Evolutionary conservation across 345 rosid genomes (phyloP).

Genomic region (Populus ilicifolia): DNA sequence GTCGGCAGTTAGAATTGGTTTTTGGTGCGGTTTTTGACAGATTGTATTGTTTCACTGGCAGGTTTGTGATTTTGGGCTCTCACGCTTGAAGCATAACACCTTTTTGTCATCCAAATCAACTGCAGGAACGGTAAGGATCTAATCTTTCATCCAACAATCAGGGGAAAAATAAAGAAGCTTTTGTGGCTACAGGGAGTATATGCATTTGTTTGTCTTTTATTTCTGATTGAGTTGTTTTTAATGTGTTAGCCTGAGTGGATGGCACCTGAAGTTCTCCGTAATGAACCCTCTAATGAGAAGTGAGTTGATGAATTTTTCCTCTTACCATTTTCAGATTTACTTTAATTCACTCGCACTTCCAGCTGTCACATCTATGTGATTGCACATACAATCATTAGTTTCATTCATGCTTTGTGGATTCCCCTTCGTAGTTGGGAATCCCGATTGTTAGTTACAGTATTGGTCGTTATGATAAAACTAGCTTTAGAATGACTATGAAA

Average conservation of each 20-base stretch:
- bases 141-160: background rate
- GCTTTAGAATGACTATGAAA: background rate
- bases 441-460: background rate
- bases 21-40: background rate
- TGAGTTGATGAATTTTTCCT: conserved; percentile 36
- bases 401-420: background rate
- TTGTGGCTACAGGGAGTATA: background rate
- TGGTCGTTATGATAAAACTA: background rate
- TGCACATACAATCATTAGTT: background rate
- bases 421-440: background rate
- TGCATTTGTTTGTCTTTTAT: background rate
- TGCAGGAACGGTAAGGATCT: conserved; percentile 87
- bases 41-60: conserved; percentile 29
- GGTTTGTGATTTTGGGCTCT: conserved; percentile 97
- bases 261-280: conserved; percentile 99
- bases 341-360: background rate
- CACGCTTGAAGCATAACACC: conserved; percentile 96
- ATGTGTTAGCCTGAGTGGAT: conserved; percentile 93
- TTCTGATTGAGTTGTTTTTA: conserved; percentile 31
- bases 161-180: background rate
- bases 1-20: background rate
- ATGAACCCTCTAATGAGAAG: conserved; percentile 95
- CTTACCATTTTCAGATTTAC: background rate
- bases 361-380: background rate
- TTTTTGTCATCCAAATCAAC: conserved; percentile 97